Base-by-base conservation (phyloP, 2,329 filamentous ascomycete species). In the Nannizziopsis arthrosporioides region DNA sequence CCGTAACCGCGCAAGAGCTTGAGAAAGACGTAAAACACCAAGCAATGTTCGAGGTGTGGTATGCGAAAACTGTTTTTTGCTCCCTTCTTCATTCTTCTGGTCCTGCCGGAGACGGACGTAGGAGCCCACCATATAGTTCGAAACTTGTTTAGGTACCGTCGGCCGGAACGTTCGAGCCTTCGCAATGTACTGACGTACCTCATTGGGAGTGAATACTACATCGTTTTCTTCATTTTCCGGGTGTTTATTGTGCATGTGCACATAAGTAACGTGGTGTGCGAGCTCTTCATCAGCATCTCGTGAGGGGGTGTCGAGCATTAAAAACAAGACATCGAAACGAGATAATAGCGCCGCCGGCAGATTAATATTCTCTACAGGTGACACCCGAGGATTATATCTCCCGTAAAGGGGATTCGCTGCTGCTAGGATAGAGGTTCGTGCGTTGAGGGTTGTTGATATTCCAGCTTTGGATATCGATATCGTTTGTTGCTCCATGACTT, bases 291-390 rank as follows among this genome's bases (percentile, higher is more conserved):
- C 92, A 0, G 79, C 77, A 57, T 98, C 92, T 54, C 88, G 84
- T 14, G 81, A 82, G 2, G 92, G 90, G 34, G 87, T 94, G 71
- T 98, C 92, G 51, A 98, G 83, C 59, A 98, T 89, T 41, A 98
- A 75, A 75, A 96, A 98, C 56, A 98, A 78, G 56, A 98, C 77
- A 65, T 98, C 92, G 68, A 98, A 98, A 78, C 92, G 86, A 51
- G 90, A 95, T 47, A 98, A 78, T 15, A 98, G 79, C 15, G 92
- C 92, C 14, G 92, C 92, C n/a, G 92, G 92, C 36, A 98, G 81
- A 68, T 98, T 98, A 70, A 98, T 98, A 68, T 98, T 98, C 67
- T 98, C 92, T 19, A 98, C 89, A 0, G 92, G 92, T 0, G 90
- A 95, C 58, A 98, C 84, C 54, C 88, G 86, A 49, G 92, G 92